Evolutionary conservation across 768 basidiomycete genomes (phyloP), one percentile per base, ranked within the genome.

Genomic region (Boletus vinaceobasis): DNA sequence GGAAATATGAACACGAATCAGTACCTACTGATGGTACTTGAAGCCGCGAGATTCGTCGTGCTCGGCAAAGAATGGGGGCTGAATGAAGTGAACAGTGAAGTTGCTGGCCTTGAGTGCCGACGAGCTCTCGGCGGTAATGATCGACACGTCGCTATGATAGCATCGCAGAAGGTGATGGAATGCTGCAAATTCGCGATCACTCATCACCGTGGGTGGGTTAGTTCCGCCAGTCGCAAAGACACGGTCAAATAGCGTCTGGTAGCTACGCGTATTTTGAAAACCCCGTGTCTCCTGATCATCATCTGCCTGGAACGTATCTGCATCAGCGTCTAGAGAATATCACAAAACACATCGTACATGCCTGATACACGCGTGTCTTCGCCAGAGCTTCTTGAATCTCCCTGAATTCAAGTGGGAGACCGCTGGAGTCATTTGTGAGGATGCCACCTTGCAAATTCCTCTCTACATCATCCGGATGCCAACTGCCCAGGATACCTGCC

Each of bases 81-180:
- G 52, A 13, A 61, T 10, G 7, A 64, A 56, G 50, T 64, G 13
- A 1, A 50, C 19, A 6, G 38, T 14, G 38, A 64, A 64, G 13
- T 51, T 58, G 23, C 43, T 51, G 5, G 42, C 36, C 37, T 52
- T 55, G 36, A 55, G 17, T 7, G 43, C 26, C 15, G 8, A 38
- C 7, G 48, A 50, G 1, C 5, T 5, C 5, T 11, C 7, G 0
- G 1, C 0, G 6, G 1, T 8, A 13, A 51, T 37, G 10, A 0
- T 23, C 7, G 0, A 0, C n/a, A 19, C 42, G 6, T 51, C 35
- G 2, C 38, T 1, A 11, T 38, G 1, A 15, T 31, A 55, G n/a
- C 15, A 1, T 19, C 48, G 33, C 3, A 48, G 26, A 36, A 49
- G 7, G 14, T 21, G 10, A 17, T 48, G 31, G 19, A 53, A 53